Conservation (phyloP, 148 eudicot genomes). For the Gaultheria prostrata region DNA sequence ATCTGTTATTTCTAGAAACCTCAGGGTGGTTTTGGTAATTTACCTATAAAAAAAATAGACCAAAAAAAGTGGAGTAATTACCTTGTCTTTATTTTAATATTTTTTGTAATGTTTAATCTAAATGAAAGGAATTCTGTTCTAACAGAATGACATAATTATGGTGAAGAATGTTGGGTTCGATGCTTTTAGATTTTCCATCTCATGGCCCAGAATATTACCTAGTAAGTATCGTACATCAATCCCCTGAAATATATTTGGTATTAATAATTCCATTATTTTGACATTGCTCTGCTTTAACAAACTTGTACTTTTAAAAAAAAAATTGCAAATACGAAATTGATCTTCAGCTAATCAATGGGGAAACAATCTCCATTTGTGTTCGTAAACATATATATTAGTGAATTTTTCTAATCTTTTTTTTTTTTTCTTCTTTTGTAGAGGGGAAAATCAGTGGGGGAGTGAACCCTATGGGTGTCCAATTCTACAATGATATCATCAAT, state of each 20-base stretch:
- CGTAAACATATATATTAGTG: background rate
- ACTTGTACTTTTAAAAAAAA: too few relatives aligned
- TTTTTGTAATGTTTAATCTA: too few relatives aligned
- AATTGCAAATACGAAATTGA: too few relatives aligned
- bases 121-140: background rate
- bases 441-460: slow-evolving; percentile 39
- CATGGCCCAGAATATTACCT: slow-evolving; percentile 42
- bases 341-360: background rate
- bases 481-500: slow-evolving; percentile 37
- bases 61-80: too few relatives aligned
- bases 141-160: slow-evolving; percentile 34
- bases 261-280: background rate
- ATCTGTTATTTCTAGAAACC: too few relatives aligned
- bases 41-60: too few relatives aligned
- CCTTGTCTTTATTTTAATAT: too few relatives aligned
- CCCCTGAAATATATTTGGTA: background rate
- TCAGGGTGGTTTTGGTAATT: too few relatives aligned
- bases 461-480: slow-evolving; percentile 28
- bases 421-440: slow-evolving; percentile 12
- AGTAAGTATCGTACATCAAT: slow-evolving; percentile 15
- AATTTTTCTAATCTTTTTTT: background rate
- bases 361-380: background rate
- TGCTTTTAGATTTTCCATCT: slow-evolving; percentile 44
- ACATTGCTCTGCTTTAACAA: background rate
- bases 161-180: slow-evolving; percentile 38